A percentile compares a stretch with the other conserved stretches of the same genome.
phyloP scores from a whole-genome alignment of 176 grass and related monocot genomes.

The Tillandsia fasciculata region DNA sequence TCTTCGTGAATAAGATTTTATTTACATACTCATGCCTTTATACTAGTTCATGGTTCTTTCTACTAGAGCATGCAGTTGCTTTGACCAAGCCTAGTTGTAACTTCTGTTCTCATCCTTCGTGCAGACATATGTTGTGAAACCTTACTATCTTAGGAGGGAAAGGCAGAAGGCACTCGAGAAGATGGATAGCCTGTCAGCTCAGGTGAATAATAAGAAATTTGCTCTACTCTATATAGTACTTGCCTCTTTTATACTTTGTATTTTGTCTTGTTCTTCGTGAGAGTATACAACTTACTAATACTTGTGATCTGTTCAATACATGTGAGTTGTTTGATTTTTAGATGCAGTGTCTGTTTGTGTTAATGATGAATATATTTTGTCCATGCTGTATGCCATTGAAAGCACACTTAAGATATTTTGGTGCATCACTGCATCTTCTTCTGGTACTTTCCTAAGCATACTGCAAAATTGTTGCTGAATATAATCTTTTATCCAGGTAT shows the following conservation, averaged over 20 bases:
- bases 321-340: neutral
- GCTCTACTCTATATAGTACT: neutral
- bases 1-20: too few relatives aligned
- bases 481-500: slow-evolving; percentile 14
- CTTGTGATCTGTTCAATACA: neutral
- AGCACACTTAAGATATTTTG: neutral
- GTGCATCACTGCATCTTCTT: neutral
- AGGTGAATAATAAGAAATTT: slow-evolving; percentile 34
- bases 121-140: slow-evolving; percentile 82
- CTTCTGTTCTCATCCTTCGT: slow-evolving; percentile 19
- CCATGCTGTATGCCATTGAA: neutral
- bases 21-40: neutral
- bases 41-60: neutral
- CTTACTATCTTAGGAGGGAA: slow-evolving; percentile 58
- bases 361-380: neutral
- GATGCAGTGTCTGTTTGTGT: neutral
- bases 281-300: neutral
- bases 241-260: neutral
- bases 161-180: slow-evolving; percentile 60
- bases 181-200: slow-evolving; percentile 48
- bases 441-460: too few relatives aligned
- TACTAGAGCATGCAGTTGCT: neutral
- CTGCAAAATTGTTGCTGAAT: neutral
- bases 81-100: slow-evolving; percentile 11
- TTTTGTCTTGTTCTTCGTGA: neutral